A percentile compares a stretch with the other conserved stretches of the same genome.
Conservation (phyloP, 2,329 filamentous ascomycete genomes). For the Domatiomyces catenatus region DNA sequence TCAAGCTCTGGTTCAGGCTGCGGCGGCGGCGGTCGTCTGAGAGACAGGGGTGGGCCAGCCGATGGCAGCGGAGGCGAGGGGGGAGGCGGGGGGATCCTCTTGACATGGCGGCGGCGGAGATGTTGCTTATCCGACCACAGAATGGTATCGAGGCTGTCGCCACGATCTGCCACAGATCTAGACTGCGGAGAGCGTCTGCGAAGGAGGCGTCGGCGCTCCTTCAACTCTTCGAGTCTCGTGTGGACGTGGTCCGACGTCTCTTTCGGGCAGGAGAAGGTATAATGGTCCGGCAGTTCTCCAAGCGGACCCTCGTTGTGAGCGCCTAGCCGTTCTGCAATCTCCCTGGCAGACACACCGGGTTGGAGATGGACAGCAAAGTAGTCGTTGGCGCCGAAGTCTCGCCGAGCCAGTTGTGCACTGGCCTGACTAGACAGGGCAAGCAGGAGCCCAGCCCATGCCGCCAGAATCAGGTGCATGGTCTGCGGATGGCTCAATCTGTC, state of each 20-base stretch:
- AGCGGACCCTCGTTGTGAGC: constrained; percentile 68
- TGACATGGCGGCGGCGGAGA: constrained; percentile 45
- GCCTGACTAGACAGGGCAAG: constrained; percentile 28
- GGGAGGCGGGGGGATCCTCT: constrained; percentile 34
- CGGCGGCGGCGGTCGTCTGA: not conserved
- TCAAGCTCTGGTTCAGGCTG: constrained; percentile 6
- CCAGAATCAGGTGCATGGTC: constrained; percentile 8
- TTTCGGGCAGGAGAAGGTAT: constrained; percentile 63
- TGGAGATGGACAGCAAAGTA: constrained; percentile 87
- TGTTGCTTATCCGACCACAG: constrained; percentile 67
- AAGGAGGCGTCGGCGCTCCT: constrained; percentile 37
- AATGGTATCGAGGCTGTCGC: constrained; percentile 55
- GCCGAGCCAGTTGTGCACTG: constrained; percentile 25
- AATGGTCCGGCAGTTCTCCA: constrained; percentile 62
- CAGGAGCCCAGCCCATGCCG: constrained; percentile 32
- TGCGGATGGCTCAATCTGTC: constrained; percentile 1
- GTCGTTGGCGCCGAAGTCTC: constrained; percentile 67
- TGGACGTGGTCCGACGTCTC: constrained; percentile 40
- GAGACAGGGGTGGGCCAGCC: not conserved
- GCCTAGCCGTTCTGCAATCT: constrained; percentile 58
- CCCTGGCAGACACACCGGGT: constrained; percentile 45
- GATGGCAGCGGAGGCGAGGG: constrained; percentile 11
- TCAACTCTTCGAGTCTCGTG: constrained; percentile 36
- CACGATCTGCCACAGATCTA: not conserved
- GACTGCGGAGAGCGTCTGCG: not conserved